Base-by-base conservation (phyloP, 495 filamentous ascomycete genomes). In the Cercophora newfieldiana region DNA sequence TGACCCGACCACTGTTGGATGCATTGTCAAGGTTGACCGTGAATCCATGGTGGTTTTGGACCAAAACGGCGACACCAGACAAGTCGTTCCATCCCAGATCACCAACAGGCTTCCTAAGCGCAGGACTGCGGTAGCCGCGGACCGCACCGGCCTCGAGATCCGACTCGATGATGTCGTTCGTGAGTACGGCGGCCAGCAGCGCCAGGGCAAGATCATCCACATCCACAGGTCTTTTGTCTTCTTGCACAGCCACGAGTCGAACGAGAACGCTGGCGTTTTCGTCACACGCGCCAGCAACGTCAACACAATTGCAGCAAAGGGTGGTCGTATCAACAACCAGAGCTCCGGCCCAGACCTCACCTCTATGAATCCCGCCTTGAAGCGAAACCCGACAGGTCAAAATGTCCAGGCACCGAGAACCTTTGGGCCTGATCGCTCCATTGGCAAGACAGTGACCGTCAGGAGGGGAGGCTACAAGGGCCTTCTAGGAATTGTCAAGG, bases 81-180 rank as follows among this genome's bases (percentile, higher is more conserved):
- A 89, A 62, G 82, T 97, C 14, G 86, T 97, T 74, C 93, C 93
- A 44, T 96, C 94, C 2, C 92, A 95, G 74, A 92, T 99, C 53
- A 88, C 91, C 12, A 93, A 93, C 79, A 93, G 91, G 75, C 82
- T 98, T 31, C 87, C 89, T 2, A 88, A 87, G 65, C 88, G 93
- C 54, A 88, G 88, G 62, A 85, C 89, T 65, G 92, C 91, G 22
- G 93, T 97, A 0, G 95, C 95, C 29, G 96, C 94, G 16, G 95
- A 99, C 71, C 88, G 91, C 61, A 92, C 93, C 71, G 95, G 96
- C 14, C 93, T 93, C 10, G 95, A 99, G 74, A 96, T 99, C 71
- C 87, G 92, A 33, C 81, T 87, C 26, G 94, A 96, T 44, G 95
- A 99, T 74, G 92, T 90, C 4, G 92, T 99, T 58, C 94, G 93